Percentiles rank a stretch among this genome's conserved stretches.
Evolutionary conservation across 306 rosid species (phyloP).

Genomic region (Inga leiocalycina): DNA sequence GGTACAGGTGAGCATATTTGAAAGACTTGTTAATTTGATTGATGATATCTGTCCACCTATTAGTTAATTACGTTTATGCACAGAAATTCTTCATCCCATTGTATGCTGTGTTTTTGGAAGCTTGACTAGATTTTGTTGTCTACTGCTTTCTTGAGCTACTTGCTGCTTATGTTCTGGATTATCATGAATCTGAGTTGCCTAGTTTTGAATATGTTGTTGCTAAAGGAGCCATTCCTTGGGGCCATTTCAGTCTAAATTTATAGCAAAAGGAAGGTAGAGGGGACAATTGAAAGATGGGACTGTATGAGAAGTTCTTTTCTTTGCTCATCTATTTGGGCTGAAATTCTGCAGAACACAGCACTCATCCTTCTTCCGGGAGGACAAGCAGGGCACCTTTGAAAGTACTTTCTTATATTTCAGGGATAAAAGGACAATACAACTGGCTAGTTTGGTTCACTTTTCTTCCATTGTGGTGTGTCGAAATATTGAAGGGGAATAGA

Average conservation of each 20-base stretch:
- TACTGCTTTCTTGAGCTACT: background rate
- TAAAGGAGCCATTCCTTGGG: background rate
- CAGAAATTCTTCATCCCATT: background rate
- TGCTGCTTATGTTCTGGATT: constrained; percentile 6
- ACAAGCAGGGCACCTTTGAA: constrained; percentile 26
- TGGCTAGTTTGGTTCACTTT: constrained; percentile 22
- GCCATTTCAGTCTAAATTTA: constrained; percentile 1
- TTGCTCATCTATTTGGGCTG: constrained; percentile 29
- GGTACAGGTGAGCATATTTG: constrained; percentile 41
- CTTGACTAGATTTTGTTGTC: constrained; percentile 7
- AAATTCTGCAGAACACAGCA: constrained; percentile 39
- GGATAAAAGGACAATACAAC: constrained; percentile 24
- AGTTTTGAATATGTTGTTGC: constrained; percentile 12
- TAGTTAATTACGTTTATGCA: constrained; percentile 21
- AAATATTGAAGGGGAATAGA: constrained; percentile 1
- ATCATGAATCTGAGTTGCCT: constrained; percentile 24
- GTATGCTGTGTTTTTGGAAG: constrained; percentile 10
- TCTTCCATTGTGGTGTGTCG: constrained; percentile 3
- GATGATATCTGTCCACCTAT: constrained; percentile 7
- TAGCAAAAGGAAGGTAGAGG: background rate
- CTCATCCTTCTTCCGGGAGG: constrained; percentile 25
- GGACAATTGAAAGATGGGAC: constrained; percentile 3
- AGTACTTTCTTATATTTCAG: background rate
- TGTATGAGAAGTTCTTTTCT: constrained; percentile 7
- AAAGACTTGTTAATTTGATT: constrained; percentile 8